phyloP scores from a whole-genome alignment of 805 yeast genomes.

The Candida insectalens region DNA sequence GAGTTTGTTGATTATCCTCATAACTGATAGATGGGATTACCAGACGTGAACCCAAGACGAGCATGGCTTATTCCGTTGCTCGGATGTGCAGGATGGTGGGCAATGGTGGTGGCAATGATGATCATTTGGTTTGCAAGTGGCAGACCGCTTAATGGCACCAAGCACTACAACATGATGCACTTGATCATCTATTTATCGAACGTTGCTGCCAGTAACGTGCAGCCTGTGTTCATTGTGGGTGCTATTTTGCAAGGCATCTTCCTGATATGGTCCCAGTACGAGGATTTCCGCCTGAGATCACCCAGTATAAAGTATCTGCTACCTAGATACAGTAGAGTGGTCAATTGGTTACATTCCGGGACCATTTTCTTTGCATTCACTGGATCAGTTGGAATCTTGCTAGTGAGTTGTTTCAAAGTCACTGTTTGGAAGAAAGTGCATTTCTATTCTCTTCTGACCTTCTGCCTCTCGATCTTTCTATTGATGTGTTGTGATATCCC shows the following conservation, averaged over 20 bases:
- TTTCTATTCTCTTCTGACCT: slow-evolving; percentile 59
- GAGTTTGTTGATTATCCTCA: too few relatives aligned
- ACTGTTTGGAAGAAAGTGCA: slow-evolving; percentile 55
- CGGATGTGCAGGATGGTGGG: slow-evolving; percentile 75
- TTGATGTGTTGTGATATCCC: slow-evolving; percentile 34
- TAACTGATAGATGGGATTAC: too few relatives aligned
- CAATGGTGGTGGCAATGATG: slow-evolving; percentile 76
- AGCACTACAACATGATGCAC: slow-evolving; percentile 30
- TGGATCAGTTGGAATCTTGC: slow-evolving; percentile 56
- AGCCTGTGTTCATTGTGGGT: slow-evolving; percentile 77
- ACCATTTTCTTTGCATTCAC: slow-evolving; percentile 21
- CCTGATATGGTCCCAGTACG: slow-evolving; percentile 50
- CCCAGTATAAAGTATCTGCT: slow-evolving; percentile 37
- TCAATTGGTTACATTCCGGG: slow-evolving; percentile 14
- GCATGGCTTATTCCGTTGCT: slow-evolving; percentile 47
- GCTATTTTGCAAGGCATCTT: slow-evolving; percentile 71
- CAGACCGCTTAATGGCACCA: slow-evolving; percentile 55
- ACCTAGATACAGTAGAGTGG: slow-evolving; percentile 27
- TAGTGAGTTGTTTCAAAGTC: slow-evolving; percentile 61
- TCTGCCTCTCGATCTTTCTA: slow-evolving; percentile 57
- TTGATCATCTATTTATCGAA: slow-evolving; percentile 64
- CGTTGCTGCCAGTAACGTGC: slow-evolving; percentile 78
- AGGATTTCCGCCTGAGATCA: slow-evolving; percentile 56
- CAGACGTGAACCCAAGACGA: slow-evolving; percentile 18
- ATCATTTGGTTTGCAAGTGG: slow-evolving; percentile 77